These are phyloP conservation scores for Boletus reticulatus DNA, from an alignment of 768 basidiomycete genomes.

Conservation along the genomic window DNA sequence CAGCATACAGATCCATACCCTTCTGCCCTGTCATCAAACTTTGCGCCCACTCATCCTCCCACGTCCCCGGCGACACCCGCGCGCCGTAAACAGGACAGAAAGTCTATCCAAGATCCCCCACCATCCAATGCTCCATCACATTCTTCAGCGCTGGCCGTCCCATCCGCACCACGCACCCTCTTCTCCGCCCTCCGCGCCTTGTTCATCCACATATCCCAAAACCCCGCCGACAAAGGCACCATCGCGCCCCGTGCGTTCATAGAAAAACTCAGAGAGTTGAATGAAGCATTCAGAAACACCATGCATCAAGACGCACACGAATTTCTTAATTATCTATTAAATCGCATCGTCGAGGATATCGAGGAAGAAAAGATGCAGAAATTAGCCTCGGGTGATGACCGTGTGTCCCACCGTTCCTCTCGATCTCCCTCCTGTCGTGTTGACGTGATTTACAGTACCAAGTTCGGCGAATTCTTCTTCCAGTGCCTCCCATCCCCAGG, in stretches of 20 bases:
- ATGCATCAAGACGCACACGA: constrained; percentile 99
- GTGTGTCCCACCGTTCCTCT: constrained; percentile 43
- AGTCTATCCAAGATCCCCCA: constrained; percentile 36
- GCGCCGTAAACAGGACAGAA: constrained; percentile 61
- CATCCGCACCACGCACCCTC: constrained; percentile 67
- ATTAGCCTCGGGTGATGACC: constrained; percentile 55
- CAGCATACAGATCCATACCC: constrained; percentile 57
- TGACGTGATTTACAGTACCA: constrained; percentile 44
- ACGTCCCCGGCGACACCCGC: constrained; percentile 31
- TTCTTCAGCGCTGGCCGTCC: constrained; percentile 44
- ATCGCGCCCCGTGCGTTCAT: constrained; percentile 90
- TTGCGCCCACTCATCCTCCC: constrained; percentile 16
- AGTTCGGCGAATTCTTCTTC: constrained; percentile 57
- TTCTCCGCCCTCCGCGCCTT: constrained; percentile 93
- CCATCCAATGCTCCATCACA: constrained; percentile 27
- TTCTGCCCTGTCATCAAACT: constrained; percentile 25
- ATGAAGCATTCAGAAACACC: constrained; percentile 85
- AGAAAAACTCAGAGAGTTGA: constrained; percentile 89
- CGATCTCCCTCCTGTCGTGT: constrained; percentile 3
- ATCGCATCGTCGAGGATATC: constrained; percentile 91
- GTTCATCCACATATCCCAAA: constrained; percentile 78
- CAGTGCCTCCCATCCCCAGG: constrained; percentile 41
- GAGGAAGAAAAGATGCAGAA: constrained; percentile 61
- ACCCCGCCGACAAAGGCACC: constrained; percentile 77
- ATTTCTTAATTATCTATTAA: constrained; percentile 92